Evolutionary conservation across 768 basidiomycete genomes (phyloP), one percentile per base, ranked within the genome.

Genomic region (Strobilomyces dryophilus): DNA sequence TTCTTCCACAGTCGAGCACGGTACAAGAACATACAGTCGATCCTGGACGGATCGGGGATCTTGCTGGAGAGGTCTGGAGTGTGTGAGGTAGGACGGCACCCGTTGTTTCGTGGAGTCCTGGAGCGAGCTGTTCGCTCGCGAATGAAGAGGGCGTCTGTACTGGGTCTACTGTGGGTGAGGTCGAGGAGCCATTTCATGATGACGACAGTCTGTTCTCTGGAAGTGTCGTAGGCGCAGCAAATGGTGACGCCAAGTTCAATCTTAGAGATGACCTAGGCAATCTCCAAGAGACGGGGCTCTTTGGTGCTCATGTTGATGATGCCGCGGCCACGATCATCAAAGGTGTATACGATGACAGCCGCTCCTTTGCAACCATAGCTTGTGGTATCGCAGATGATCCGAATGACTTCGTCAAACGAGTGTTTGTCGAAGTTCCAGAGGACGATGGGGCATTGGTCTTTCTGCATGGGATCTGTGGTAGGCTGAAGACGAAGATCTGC

Each of bases 381-480:
- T 1, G 76, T 78, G 15, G 71, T 68, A 42, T 87, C 87, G 52
- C 77, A 75, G 7, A 91, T 71, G 39, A 92, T 78, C 55, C 82
- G 79, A 56, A 87, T 86, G 49, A 97, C 85, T 63, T 98, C 93
- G 47, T 87, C 85, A 61, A 87, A 89, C 0, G 92, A 93, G 69
- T 98, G 97, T 61, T 95, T 95, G 69, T 99, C 97, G 69, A 97
- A 95, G 72, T 95, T 94, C 94, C 94, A 98, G 5, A 98, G 71
- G 26, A 95, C 76, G 52, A 98, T 78, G 41, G 87, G 85, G 61
- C 85, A 92, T 49, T 84, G 79, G 59, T 92, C 89, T 56, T 84
- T 85, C 74, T 80, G 79, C 78, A 87, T 82, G 10, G 89, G 87
- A 59, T 92, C 89, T 7, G 24, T 4, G 24, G 24, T 24, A 24